Evolutionary conservation across 129 eudicot genomes (phyloP).

Genomic region (Arctium minus): DNA sequence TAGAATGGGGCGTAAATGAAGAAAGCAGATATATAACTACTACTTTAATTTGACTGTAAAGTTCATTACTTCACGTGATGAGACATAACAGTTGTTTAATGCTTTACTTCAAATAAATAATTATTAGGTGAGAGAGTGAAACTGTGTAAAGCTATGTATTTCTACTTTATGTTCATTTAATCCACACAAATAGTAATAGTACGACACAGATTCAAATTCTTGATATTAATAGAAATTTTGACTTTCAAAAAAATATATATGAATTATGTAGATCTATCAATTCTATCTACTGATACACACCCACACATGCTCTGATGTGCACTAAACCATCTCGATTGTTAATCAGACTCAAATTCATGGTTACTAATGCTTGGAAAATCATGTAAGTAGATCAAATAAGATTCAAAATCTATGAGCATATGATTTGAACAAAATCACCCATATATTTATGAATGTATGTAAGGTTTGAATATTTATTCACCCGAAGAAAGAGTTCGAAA

Average conservation of each 20-base stretch:
- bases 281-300: constrained; percentile 2
- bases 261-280: constrained; percentile 22
- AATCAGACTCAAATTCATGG: neutral
- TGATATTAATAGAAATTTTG: neutral
- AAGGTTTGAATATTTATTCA: constrained; percentile 15
- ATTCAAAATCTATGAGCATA: constrained; percentile 4
- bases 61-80: constrained; percentile 34
- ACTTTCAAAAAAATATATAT: neutral
- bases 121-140: constrained; percentile 27
- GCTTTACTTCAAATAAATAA: constrained; percentile 28
- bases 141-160: constrained; percentile 20
- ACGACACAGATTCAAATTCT: constrained; percentile 13
- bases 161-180: constrained; percentile 17
- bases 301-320: neutral
- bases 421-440: neutral
- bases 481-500: constrained; percentile 96
- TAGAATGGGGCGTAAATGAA: neutral
- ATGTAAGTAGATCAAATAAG: neutral
- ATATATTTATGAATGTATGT: neutral
- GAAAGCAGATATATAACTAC: constrained; percentile 2
- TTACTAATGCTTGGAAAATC: neutral
- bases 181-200: neutral
- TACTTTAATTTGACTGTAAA: constrained; percentile 27
- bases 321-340: constrained; percentile 11
- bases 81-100: constrained; percentile 30